phyloP scores from a whole-genome alignment of 257 asterid genomes.

The Gynochthodes officinalis region DNA sequence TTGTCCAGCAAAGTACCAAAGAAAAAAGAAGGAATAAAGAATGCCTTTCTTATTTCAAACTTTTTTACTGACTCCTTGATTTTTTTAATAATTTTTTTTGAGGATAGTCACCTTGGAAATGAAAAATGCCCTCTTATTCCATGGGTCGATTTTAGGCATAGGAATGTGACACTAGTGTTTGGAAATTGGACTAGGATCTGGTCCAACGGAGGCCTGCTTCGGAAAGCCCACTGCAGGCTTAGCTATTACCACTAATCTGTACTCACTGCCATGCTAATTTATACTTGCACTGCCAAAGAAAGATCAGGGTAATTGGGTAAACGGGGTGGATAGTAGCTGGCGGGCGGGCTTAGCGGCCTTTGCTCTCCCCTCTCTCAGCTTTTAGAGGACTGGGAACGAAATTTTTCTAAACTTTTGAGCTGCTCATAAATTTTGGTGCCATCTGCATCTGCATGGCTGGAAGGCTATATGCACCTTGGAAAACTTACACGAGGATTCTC shows the following conservation, averaged over 20 bases:
- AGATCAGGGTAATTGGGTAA: not conserved
- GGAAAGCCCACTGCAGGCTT: not conserved
- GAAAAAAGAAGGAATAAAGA: no score
- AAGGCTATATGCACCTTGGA: slow-evolving; percentile 36
- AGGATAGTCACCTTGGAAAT: no score
- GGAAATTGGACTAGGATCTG: not conserved
- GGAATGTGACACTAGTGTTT: not conserved
- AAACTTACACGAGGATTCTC: slow-evolving; percentile 59
- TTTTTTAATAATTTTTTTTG: no score
- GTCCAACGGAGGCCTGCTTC: not conserved
- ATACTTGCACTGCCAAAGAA: not conserved
- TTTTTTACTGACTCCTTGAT: no score
- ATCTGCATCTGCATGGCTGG: slow-evolving; percentile 65
- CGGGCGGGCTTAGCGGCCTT: not conserved
- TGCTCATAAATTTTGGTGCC: slow-evolving; percentile 29
- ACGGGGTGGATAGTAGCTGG: slow-evolving; percentile 13
- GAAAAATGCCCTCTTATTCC: no score
- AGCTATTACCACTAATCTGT: not conserved
- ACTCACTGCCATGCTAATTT: no score
- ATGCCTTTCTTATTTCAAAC: no score
- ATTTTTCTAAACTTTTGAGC: not conserved
- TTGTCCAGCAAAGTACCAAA: no score
- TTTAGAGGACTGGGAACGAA: not conserved
- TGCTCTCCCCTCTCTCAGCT: not conserved
- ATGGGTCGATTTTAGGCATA: not conserved